Evolutionary conservation across 2,329 filamentous ascomycete species (phyloP).

Genomic region (Microcyclospora pomicola): DNA sequence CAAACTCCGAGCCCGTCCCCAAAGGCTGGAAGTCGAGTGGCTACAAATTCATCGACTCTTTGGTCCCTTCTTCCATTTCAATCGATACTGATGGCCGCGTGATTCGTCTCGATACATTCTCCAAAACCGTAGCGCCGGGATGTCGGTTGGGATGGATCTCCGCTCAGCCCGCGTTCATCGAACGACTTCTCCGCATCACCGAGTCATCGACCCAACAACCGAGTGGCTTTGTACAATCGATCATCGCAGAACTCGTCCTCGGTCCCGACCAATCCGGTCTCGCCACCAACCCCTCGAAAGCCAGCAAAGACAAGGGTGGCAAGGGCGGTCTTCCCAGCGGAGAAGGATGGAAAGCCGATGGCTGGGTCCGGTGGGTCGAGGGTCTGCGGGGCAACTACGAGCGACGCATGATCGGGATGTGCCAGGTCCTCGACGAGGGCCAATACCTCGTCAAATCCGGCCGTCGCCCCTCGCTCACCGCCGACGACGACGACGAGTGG

Average conservation of each 20-base stretch:
- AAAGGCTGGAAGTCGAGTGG: conserved; percentile 44
- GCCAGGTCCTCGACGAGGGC: conserved; percentile 54
- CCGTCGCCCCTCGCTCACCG: conserved; percentile 23
- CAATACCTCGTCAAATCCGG: conserved; percentile 51
- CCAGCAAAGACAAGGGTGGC: conserved; percentile 24
- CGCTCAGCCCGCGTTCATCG: conserved; percentile 62
- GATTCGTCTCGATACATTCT: conserved; percentile 82
- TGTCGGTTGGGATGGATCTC: conserved; percentile 87
- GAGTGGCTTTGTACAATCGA: conserved; percentile 75
- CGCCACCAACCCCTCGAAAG: conserved; percentile 15
- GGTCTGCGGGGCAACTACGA: conserved; percentile 76
- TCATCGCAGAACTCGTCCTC: conserved; percentile 65
- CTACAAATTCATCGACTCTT: conserved; percentile 66
- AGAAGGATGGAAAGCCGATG: conserved; percentile 61
- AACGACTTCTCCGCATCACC: conserved; percentile 58
- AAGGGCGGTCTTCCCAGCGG: conserved; percentile 37
- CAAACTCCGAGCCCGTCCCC: conserved; percentile 37
- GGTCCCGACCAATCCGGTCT: conserved; percentile 47
- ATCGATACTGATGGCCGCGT: conserved; percentile 79
- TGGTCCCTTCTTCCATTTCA: conserved; percentile 69
- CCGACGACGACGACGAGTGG: conserved; percentile 47
- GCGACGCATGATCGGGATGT: conserved; percentile 71
- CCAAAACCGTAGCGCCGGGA: conserved; percentile 81
- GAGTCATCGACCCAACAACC: conserved; percentile 72
- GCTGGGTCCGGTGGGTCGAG: conserved; percentile 85